phyloP scores from a whole-genome alignment of 306 rosid genomes.

The Amphicarpaea edgeworthii region DNA sequence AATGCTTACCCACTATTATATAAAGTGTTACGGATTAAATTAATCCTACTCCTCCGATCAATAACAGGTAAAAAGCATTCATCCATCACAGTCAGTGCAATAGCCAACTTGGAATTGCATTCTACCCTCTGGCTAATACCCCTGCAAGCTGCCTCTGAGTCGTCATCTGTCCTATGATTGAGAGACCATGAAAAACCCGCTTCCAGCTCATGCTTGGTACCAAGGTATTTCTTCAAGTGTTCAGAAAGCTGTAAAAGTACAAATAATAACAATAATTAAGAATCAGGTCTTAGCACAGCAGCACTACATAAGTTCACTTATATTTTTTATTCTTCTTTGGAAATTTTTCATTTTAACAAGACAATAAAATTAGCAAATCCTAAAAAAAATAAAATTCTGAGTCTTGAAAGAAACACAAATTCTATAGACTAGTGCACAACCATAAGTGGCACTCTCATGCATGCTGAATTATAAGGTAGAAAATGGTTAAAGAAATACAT shows the following conservation, averaged over 20 bases:
- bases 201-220: slow-evolving; percentile 89
- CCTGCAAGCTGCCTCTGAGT: slow-evolving; percentile 65
- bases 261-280: slow-evolving; percentile 8
- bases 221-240: slow-evolving; percentile 86
- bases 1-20: slow-evolving; percentile 87
- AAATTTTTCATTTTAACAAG: background rate
- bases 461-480: slow-evolving; percentile 13
- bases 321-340: slow-evolving; percentile 5
- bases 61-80: slow-evolving; percentile 96
- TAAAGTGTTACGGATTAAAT: slow-evolving; percentile 82
- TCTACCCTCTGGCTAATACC: slow-evolving; percentile 82
- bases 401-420: slow-evolving; percentile 13
- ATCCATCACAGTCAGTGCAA: slow-evolving; percentile 94
- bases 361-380: background rate
- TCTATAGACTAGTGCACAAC: slow-evolving; percentile 57
- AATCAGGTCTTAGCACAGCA: background rate
- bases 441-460: slow-evolving; percentile 12
- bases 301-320: slow-evolving; percentile 28
- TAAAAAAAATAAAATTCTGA: slow-evolving; percentile 4
- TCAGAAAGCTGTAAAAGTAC: slow-evolving; percentile 76
- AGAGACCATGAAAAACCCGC: slow-evolving; percentile 96
- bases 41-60: slow-evolving; percentile 97
- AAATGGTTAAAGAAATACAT: slow-evolving; percentile 45
- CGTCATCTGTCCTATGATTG: slow-evolving; percentile 77
- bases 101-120: slow-evolving; percentile 93